Evolutionary conservation across 306 rosid genomes (phyloP).

Genomic region (Senna siamea): DNA sequence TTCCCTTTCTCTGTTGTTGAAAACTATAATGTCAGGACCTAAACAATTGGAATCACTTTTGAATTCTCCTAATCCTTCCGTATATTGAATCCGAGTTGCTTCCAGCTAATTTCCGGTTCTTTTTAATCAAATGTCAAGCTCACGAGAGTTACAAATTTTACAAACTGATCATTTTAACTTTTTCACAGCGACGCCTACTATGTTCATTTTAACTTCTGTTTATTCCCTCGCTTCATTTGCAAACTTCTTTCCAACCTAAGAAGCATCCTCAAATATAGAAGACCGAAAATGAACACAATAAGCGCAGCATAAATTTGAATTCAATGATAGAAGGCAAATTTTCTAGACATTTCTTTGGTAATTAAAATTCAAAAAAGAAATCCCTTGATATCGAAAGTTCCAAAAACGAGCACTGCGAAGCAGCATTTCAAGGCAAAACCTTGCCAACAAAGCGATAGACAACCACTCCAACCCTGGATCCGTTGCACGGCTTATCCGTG

Average conservation of each 20-base stretch:
- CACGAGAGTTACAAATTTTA: not conserved
- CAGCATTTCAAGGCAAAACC: slow-evolving; percentile 2
- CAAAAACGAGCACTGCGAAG: not conserved
- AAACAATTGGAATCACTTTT: not conserved
- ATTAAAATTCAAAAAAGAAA: not conserved
- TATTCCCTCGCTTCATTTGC: no score
- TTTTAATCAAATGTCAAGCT: not conserved
- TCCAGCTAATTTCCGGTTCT: not conserved
- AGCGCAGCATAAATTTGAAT: not conserved
- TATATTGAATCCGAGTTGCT: not conserved
- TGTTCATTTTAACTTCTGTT: not conserved
- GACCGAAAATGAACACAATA: not conserved
- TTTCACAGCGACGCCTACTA: not conserved
- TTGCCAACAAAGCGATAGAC: slow-evolving; percentile 66
- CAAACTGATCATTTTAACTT: not conserved
- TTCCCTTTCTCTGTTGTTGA: slow-evolving; percentile 6
- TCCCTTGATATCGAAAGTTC: not conserved
- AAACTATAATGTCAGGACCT: not conserved
- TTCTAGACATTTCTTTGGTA: not conserved
- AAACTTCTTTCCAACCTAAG: not conserved
- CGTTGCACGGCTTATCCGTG: slow-evolving; percentile 57
- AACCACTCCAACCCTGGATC: slow-evolving; percentile 71
- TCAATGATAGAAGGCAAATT: not conserved
- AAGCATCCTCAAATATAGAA: not conserved
- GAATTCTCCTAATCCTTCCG: not conserved